These are phyloP conservation scores for Handroanthus guayacan DNA, from an alignment of 257 asterid genomes.

Conservation along the genomic window DNA sequence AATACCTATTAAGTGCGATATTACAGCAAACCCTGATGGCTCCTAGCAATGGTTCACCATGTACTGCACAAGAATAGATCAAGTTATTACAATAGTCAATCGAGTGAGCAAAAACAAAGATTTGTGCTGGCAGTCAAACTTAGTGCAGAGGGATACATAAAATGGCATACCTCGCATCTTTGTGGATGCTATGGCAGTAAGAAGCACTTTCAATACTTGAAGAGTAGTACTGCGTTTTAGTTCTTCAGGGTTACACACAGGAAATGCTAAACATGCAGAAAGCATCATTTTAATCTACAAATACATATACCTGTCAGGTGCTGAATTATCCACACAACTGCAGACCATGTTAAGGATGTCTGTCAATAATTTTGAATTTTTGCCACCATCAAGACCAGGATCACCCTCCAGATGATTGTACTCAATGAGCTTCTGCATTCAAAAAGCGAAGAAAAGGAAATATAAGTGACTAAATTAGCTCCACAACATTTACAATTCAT, in stretches of 20 bases:
- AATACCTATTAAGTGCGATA: slow-evolving; percentile 94
- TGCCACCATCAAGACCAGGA: slow-evolving; percentile 88
- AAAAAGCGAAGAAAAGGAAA: slow-evolving; percentile 28
- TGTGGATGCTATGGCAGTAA: slow-evolving; percentile 86
- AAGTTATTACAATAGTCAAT: slow-evolving; percentile 30
- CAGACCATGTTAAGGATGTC: slow-evolving; percentile 91
- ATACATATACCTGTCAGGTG: slow-evolving; percentile 85
- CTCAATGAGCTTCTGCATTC: slow-evolving; percentile 88
- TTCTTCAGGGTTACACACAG: slow-evolving; percentile 37
- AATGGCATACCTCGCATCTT: slow-evolving; percentile 81
- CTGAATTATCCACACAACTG: slow-evolving; percentile 80
- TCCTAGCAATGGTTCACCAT: slow-evolving; percentile 88
- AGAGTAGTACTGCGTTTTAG: slow-evolving; percentile 84
- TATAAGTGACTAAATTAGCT: slow-evolving; percentile 26
- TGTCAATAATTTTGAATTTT: slow-evolving; percentile 69
- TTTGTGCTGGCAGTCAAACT: slow-evolving; percentile 15
- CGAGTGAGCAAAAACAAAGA: slow-evolving; percentile 25
- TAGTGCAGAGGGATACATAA: background rate
- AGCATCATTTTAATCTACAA: slow-evolving; percentile 26
- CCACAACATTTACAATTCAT: slow-evolving; percentile 26
- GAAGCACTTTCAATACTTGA: slow-evolving; percentile 96
- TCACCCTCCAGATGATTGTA: slow-evolving; percentile 98
- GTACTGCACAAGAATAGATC: slow-evolving; percentile 67
- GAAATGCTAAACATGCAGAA: slow-evolving; percentile 32
- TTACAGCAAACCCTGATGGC: slow-evolving; percentile 90